Evolutionary conservation across 306 rosid species (phyloP), one percentile per base, ranked within the genome.

Genomic region (Pterocarpus macrocarpus): DNA sequence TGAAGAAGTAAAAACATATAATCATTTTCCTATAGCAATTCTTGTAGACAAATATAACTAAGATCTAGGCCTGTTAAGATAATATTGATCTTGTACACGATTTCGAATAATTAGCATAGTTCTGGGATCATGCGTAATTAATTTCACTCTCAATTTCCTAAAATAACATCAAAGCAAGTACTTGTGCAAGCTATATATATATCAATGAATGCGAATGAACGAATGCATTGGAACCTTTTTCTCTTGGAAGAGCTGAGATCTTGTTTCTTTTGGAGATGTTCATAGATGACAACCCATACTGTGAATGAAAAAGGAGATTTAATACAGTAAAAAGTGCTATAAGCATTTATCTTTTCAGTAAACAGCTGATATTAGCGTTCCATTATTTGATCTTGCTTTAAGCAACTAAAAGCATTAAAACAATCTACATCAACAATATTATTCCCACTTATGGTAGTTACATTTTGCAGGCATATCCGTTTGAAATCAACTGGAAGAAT

Each of bases 391-490:
- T 77, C 78, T 52, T 76, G 50, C 38, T 39, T 45, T 73, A 68
- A 69, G 80, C 84, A 71, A 63, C 79, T 28, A 77, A 80, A 76
- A 73, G 38, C 68, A 35, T 69, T 2, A 38, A 67, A 39, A 64
- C 49, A 8, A 78, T 77, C 68, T 8, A 47, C 71, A 38, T 22
- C 4, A 45, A 67, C 36, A 45, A 63, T 80, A 45, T 79, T 39
- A 32, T 75, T 41, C 55, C 30, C 39, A 69, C 83, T 87, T 44
- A 86, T 63, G 65, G 22, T 39, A 49, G 67, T 88, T 85, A 34
- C 69, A 62, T 86, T 81, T 69, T 87, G 92, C 97, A 93, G 99
- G 94, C 97, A 57, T 91, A 88, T 83, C 97, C 95, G 17, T 90
- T 84, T 87, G 83, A 92, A 81, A 87, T 90, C 76, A 87, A 88